Evolutionary conservation across 2,329 filamentous ascomycete species (phyloP).

Genomic region (Aspergillus sp.): DNA sequence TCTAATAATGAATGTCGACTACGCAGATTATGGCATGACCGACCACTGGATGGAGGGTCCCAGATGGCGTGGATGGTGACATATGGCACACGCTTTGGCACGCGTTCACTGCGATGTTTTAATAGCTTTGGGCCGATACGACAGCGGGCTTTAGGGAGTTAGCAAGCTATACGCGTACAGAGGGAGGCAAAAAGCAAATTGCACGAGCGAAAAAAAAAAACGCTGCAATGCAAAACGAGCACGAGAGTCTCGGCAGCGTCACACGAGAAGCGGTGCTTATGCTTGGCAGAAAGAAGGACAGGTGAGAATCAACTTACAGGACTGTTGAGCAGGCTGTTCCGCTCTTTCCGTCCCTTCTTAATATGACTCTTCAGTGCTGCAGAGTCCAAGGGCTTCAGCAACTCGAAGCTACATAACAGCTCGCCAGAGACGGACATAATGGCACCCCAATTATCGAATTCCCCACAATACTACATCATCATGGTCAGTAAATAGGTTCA

Average conservation of each 20-base stretch:
- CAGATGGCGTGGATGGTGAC: conserved; percentile 22
- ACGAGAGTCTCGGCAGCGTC: conserved; percentile 24
- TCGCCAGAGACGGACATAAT: conserved; percentile 97
- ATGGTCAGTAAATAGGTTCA: conserved; percentile 22
- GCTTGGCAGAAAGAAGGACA: conserved; percentile 22
- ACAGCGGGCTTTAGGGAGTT: conserved; percentile 40
- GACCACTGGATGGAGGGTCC: conserved; percentile 6
- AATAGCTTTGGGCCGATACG: conserved; percentile 49
- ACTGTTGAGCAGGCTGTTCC: conserved; percentile 93
- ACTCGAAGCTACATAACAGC: conserved; percentile 92
- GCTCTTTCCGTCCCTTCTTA: conserved; percentile 94
- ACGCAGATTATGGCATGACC: conserved; percentile 12
- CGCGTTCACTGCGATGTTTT: conserved; percentile 15
- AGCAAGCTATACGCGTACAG: conserved; percentile 15
- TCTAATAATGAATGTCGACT: conserved; percentile 10
- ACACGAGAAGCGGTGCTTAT: conserved; percentile 18
- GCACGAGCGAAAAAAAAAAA: background rate
- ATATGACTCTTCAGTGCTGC: conserved; percentile 97
- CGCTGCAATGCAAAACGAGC: background rate
- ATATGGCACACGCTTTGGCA: conserved; percentile 23
- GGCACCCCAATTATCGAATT: conserved; percentile 98
- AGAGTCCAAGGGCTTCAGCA: conserved; percentile 93
- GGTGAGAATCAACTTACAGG: conserved; percentile 65
- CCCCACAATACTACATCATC: conserved; percentile 79
- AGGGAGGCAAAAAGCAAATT: conserved; percentile 3